Evolutionary conservation across 345 rosid genomes (phyloP), one percentile per base, ranked within the genome.

Genomic region (Brassica incana): DNA sequence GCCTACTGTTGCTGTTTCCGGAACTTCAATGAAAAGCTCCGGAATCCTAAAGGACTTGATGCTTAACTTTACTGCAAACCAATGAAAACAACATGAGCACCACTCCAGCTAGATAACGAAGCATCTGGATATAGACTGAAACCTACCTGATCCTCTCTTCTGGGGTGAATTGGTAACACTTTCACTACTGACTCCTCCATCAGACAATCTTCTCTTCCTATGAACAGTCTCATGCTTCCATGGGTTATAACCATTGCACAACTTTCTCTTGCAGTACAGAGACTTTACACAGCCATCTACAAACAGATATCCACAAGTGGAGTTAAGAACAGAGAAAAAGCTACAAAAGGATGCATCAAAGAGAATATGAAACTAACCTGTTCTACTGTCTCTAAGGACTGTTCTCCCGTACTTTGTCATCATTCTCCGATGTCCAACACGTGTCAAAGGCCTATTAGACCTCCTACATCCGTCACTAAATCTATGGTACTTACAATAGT

Each of bases 1-100:
- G 72, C 94, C 93, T 70, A 93, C 86, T 11, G 98, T 93, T 33
- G 91, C 87, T 50, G 85, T 89, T 84, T 93, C 92, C 30, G 99
- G 94, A 69, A 93, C 92, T 85, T 93, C 97, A 72, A 96, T 77
- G 25, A 85, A 84, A 76, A 93, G 94, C 87, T 96, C 98, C 0
- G 99, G 99, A 65, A 96, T 83, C 83, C 78, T 90, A 80, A 96
- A 84, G 64, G 98, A 93, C 83, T 92, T 92, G 20, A 96, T 93
- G 88, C 92, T 88, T 65, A 96, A 85, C 85, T 91, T 93, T 65
- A 96, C 99, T 96, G 99, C 64, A 69, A n/a, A 16, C 78, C 33
- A 80, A 80, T 61, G 81, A 48, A 72, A 50, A 79, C 15, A 50
- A 67, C 36, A 76, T 71, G 12, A 76, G 65, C 15, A 50, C 15